Percentiles rank a stretch among this genome's conserved stretches.
Conservation (phyloP, 116 monocot species). For the Iris pallida region DNA sequence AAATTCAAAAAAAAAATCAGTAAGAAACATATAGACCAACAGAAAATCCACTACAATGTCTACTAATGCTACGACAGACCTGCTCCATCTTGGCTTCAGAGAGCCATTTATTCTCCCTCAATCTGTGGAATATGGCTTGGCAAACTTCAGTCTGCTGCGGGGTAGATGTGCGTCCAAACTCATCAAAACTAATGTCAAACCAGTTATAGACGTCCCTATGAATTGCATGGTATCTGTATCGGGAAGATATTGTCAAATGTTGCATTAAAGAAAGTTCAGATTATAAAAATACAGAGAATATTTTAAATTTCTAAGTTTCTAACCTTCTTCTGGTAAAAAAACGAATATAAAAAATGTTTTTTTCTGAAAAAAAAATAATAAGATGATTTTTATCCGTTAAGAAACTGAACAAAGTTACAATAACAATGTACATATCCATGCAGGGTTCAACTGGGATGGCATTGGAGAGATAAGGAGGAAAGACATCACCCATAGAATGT, state of each 20-base stretch:
- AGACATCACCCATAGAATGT: too few relatives aligned
- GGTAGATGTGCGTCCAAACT: conserved; percentile 89
- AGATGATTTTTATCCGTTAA: not conserved
- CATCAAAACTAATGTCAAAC: conserved; percentile 91
- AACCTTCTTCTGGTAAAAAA: not conserved
- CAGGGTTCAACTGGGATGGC: too few relatives aligned
- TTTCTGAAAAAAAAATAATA: not conserved
- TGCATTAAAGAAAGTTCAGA: too few relatives aligned
- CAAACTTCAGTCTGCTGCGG: conserved; percentile 90
- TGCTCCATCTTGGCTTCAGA: conserved; percentile 92
- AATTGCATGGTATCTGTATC: conserved; percentile 75
- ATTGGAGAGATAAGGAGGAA: too few relatives aligned
- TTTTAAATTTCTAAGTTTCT: not conserved
- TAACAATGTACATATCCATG: too few relatives aligned
- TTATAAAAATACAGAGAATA: not conserved
- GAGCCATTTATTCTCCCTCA: conserved; percentile 85
- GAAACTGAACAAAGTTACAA: too few relatives aligned
- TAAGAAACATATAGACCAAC: not conserved
- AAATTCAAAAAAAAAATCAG: not conserved
- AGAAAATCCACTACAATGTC: not conserved
- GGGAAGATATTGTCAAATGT: too few relatives aligned
- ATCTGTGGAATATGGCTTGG: conserved; percentile 82
- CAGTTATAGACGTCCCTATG: conserved; percentile 89
- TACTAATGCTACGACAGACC: conserved; percentile 22
- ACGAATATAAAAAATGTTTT: not conserved